Conservation (phyloP, 140 eudicot genomes). For the Oenanthe javanica region DNA sequence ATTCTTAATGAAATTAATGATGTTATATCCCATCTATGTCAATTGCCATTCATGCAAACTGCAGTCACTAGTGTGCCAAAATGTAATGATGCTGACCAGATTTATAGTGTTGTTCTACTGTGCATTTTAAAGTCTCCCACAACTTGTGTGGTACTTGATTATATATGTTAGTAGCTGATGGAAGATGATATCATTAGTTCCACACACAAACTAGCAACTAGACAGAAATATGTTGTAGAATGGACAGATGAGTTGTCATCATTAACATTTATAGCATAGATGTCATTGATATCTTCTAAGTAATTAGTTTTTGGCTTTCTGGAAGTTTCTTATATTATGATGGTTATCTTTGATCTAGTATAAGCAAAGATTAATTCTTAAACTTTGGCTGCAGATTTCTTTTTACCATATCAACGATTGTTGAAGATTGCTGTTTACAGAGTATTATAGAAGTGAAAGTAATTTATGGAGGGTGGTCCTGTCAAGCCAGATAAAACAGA, state of each 20-base stretch:
- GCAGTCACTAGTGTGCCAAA: neutral
- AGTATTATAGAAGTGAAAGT: neutral
- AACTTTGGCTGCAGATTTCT: neutral
- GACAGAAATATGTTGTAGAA: neutral
- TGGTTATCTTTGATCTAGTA: neutral
- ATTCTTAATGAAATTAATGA: neutral
- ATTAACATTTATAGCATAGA: neutral
- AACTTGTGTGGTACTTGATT: neutral
- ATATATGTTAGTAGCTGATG: neutral
- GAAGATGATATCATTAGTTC: neutral
- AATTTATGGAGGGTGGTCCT: slow-evolving; percentile 16
- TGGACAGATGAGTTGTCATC: neutral
- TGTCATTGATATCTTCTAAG: neutral
- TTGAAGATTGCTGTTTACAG: neutral
- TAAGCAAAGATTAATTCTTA: neutral
- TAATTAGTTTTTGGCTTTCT: neutral
- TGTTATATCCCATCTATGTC: neutral
- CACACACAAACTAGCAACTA: neutral
- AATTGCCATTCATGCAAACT: neutral
- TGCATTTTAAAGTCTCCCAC: neutral
- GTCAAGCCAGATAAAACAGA: slow-evolving; percentile 25
- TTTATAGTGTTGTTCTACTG: neutral
- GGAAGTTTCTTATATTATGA: neutral
- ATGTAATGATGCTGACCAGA: neutral
- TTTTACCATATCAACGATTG: neutral